Evolutionary conservation across 257 asterid species (phyloP).

Genomic region (Solanum tacnaense): DNA sequence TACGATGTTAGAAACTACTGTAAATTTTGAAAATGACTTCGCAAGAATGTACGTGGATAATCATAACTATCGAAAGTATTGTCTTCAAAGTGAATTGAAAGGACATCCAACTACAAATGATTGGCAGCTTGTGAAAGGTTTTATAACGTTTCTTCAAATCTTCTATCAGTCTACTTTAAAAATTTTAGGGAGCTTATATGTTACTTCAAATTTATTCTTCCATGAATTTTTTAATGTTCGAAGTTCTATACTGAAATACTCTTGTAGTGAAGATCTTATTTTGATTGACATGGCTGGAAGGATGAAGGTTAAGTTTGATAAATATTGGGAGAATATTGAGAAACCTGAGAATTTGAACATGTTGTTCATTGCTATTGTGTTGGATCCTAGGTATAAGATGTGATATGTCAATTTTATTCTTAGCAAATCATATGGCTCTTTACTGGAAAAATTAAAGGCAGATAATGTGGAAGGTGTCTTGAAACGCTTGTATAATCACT

Average conservation of each 20-base stretch:
- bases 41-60: background rate
- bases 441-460: background rate
- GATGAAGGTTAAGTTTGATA: too few species aligned
- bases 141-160: background rate
- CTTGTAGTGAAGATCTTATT: too few species aligned
- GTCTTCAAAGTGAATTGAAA: background rate
- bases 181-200: background rate
- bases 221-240: background rate
- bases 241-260: background rate
- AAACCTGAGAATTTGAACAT: background rate
- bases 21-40: too few species aligned
- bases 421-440: background rate
- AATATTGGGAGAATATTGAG: too few species aligned
- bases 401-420: too few species aligned
- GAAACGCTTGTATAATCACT: too few species aligned
- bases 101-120: background rate
- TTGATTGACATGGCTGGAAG: too few species aligned
- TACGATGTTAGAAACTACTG: too few species aligned
- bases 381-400: background rate
- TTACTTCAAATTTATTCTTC: too few species aligned
- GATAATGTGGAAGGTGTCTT: background rate
- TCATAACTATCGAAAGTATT: background rate
- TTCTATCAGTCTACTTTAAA: background rate
- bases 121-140: background rate
- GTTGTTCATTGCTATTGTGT: background rate